Conservation (phyloP, 768 basidiomycete genomes). For the Calocybe indica region DNA sequence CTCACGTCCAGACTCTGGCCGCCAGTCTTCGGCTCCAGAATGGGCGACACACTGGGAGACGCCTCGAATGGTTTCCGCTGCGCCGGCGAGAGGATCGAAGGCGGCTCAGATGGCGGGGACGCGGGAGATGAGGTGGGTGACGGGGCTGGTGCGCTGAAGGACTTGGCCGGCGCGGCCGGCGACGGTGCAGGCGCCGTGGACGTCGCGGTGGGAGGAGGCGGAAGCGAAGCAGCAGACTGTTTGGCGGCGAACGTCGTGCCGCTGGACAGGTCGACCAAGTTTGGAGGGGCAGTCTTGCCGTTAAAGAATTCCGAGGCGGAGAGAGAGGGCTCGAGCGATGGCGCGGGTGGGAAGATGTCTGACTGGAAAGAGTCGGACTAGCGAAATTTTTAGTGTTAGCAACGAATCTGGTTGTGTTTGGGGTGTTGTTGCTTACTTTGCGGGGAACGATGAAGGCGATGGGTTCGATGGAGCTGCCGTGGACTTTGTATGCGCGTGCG, state of each 20-base stretch:
- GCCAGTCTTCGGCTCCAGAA: slow-evolving; percentile 13
- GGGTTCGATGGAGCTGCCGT: slow-evolving; percentile 71
- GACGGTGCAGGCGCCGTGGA: slow-evolving; percentile 22
- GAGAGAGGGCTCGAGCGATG: slow-evolving; percentile 73
- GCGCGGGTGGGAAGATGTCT: slow-evolving; percentile 93
- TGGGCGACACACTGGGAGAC: slow-evolving; percentile 5
- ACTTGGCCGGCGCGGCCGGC: slow-evolving; percentile 7
- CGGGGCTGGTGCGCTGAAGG: slow-evolving; percentile 7
- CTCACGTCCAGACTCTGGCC: slow-evolving; percentile 17
- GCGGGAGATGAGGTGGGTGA: slow-evolving; percentile 11
- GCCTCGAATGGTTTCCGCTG: no score
- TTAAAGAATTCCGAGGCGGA: slow-evolving; percentile 82
- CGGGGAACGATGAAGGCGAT: slow-evolving; percentile 95
- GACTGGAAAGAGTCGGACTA: slow-evolving; percentile 95
- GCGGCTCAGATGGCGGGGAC: slow-evolving; percentile 3
- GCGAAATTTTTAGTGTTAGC: slow-evolving; percentile 2
- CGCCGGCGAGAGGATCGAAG: slow-evolving; percentile 1
- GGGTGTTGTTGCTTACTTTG: slow-evolving; percentile 47
- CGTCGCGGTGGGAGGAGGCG: slow-evolving; percentile 10
- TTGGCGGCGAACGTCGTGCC: slow-evolving; percentile 36
- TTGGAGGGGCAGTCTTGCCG: slow-evolving; percentile 74
- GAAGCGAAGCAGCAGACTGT: slow-evolving; percentile 15
- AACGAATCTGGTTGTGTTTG: background rate
- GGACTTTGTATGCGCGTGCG: slow-evolving; percentile 88
- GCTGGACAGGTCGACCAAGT: slow-evolving; percentile 75